Conservation (phyloP, 306 rosid genomes). For the Dicorynia guianensis region DNA sequence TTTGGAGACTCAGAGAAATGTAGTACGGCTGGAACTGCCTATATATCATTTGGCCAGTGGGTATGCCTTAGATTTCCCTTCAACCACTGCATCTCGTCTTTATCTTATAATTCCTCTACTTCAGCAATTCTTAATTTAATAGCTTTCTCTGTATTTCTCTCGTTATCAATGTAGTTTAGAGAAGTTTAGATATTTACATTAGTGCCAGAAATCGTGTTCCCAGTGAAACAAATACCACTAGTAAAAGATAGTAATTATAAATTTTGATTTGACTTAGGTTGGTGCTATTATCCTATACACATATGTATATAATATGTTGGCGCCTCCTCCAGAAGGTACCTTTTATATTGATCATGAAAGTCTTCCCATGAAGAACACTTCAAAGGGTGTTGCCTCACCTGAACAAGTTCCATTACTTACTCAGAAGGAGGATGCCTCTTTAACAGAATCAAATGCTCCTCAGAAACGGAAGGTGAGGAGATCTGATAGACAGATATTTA, state of each 20-base stretch:
- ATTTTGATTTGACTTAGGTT: slow-evolving; percentile 63
- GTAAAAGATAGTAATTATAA: slow-evolving; percentile 25
- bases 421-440: slow-evolving; percentile 51
- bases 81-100: slow-evolving; percentile 24
- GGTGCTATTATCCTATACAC: slow-evolving; percentile 97
- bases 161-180: neutral
- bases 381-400: slow-evolving; percentile 43
- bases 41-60: slow-evolving; percentile 99
- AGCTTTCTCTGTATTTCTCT: slow-evolving; percentile 8
- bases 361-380: slow-evolving; percentile 60
- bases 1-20: slow-evolving; percentile 79
- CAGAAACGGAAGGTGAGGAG: slow-evolving; percentile 64
- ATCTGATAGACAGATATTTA: neutral
- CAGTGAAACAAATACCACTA: neutral
- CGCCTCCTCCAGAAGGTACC: slow-evolving; percentile 94
- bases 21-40: slow-evolving; percentile 92
- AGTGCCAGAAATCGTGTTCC: slow-evolving; percentile 12
- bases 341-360: slow-evolving; percentile 67
- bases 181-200: slow-evolving; percentile 20
- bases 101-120: slow-evolving; percentile 23
- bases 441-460: slow-evolving; percentile 46
- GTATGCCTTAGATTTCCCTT: slow-evolving; percentile 58
- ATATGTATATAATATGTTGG: slow-evolving; percentile 87
- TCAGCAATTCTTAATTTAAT: neutral
- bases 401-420: slow-evolving; percentile 77